Conservation (phyloP, 768 basidiomycete species). For the Tricholoma saponaceum region DNA sequence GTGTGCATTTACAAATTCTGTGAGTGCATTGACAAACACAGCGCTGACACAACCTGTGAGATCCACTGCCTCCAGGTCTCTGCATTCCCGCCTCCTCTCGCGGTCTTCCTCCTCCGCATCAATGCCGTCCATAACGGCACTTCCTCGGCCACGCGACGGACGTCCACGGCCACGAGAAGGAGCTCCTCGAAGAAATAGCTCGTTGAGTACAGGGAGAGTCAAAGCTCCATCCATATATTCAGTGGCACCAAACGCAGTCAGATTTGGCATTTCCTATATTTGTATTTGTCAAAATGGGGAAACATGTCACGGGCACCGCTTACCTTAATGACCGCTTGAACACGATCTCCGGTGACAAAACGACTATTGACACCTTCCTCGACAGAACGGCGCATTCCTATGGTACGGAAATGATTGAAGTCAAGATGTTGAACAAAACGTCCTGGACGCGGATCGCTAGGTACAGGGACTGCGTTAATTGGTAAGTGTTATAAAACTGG, state of each 20-base stretch:
- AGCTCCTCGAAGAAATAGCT: constrained; percentile 83
- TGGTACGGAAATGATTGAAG: constrained; percentile 96
- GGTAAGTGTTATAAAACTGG: neutral
- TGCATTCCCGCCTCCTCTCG: constrained; percentile 68
- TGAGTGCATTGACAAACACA: constrained; percentile 83
- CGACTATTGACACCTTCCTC: constrained; percentile 86
- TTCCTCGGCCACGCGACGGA: constrained; percentile 59
- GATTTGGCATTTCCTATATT: constrained; percentile 80
- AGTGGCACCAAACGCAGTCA: constrained; percentile 88
- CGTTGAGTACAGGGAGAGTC: constrained; percentile 78
- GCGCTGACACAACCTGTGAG: constrained; percentile 93
- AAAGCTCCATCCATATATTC: constrained; percentile 98
- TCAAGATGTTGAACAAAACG: constrained; percentile 84
- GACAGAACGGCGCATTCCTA: constrained; percentile 90
- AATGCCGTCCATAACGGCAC: constrained; percentile 38
- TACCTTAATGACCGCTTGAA: constrained; percentile 77
- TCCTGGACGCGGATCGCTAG: constrained; percentile 69
- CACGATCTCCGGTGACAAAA: constrained; percentile 88
- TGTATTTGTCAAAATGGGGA: constrained; percentile 7
- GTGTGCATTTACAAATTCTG: constrained; percentile 74
- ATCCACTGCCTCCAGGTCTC: constrained; percentile 84
- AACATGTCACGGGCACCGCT: constrained; percentile 13
- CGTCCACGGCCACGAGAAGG: constrained; percentile 67
- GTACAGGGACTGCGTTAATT: constrained; percentile 52
- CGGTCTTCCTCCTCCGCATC: constrained; percentile 75